Percentiles rank a stretch among this genome's conserved stretches.
Evolutionary conservation across 192 early-diverging fungal genomes (phyloP).

Genomic region (Phycomyces nitens): DNA sequence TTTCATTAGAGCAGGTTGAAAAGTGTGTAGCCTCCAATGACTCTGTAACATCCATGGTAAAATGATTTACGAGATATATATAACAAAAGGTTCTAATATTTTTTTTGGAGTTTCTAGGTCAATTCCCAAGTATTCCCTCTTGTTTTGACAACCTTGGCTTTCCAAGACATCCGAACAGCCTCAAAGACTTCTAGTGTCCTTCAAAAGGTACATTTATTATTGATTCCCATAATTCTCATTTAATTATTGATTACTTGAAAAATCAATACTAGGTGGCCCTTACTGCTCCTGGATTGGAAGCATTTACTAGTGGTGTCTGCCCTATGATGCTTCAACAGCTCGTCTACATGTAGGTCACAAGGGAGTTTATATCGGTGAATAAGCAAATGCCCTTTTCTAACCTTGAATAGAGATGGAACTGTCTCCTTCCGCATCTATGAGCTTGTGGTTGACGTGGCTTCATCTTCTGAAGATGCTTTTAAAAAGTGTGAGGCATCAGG

Average conservation of each 20-base stretch:
- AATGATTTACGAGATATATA: neutral
- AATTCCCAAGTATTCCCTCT: constrained; percentile 30
- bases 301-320: constrained; percentile 11
- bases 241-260: neutral
- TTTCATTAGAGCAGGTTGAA: constrained; percentile 40
- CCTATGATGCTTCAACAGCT: constrained; percentile 8
- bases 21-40: constrained; percentile 36
- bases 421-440: constrained; percentile 51
- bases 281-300: constrained; percentile 1
- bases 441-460: constrained; percentile 34
- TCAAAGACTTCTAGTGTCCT: constrained; percentile 30
- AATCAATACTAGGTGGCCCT: neutral
- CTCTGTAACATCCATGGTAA: constrained; percentile 31
- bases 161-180: constrained; percentile 31
- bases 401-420: constrained; percentile 26
- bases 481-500: constrained; percentile 29
- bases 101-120: constrained; percentile 13
- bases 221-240: neutral
- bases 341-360: neutral
- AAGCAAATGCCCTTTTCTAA: no score
- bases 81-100: neutral
- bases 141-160: constrained; percentile 29
- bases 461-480: constrained; percentile 35
- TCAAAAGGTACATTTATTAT: constrained; percentile 26
- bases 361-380: neutral